Conservation (phyloP, 768 basidiomycete genomes). For the Thelephora ganbajun region DNA sequence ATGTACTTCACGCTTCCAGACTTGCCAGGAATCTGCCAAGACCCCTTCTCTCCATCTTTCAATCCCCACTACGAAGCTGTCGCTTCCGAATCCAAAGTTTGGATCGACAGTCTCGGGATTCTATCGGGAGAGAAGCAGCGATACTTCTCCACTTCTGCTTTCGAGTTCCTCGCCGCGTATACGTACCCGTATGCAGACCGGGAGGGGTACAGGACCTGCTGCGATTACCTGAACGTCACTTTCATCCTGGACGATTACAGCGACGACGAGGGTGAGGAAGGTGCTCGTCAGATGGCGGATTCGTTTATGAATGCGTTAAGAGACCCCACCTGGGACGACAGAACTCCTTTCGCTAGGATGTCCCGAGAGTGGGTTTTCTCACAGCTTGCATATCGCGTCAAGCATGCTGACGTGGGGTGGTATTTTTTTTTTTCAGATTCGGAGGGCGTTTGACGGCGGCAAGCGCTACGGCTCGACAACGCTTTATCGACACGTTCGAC, state of each 20-base stretch:
- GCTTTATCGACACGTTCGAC: constrained; percentile 3
- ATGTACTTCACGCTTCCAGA: constrained; percentile 7
- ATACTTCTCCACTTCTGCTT: constrained; percentile 3
- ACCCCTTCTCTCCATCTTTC: constrained; percentile 4
- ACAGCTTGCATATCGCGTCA: not conserved
- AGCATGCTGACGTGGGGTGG: not conserved
- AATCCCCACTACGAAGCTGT: constrained; percentile 6
- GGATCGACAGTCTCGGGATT: constrained; percentile 7
- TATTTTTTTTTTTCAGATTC: no score
- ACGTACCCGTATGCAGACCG: constrained; percentile 5
- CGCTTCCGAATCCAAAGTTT: constrained; percentile 2
- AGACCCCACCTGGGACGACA: constrained; percentile 7
- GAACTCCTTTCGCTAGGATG: constrained; percentile 6
- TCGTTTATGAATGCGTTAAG: constrained; percentile 5
- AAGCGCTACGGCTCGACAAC: constrained; percentile 1
- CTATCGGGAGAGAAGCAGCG: constrained; percentile 5
- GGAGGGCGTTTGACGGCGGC: not conserved
- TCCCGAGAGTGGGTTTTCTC: constrained; percentile 4
- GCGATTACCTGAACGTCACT: constrained; percentile 7
- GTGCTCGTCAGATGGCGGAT: constrained; percentile 1
- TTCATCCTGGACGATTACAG: constrained; percentile 9
- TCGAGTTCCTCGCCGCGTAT: constrained; percentile 7
- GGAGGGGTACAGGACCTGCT: constrained; percentile 6
- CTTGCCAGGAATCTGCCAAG: constrained; percentile 2
- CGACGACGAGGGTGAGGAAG: constrained; percentile 7